Evolutionary conservation across 1,284 basidiomycete genomes (phyloP), one percentile per base, ranked within the genome.

Genomic region (Heterobasidion occidentale): DNA sequence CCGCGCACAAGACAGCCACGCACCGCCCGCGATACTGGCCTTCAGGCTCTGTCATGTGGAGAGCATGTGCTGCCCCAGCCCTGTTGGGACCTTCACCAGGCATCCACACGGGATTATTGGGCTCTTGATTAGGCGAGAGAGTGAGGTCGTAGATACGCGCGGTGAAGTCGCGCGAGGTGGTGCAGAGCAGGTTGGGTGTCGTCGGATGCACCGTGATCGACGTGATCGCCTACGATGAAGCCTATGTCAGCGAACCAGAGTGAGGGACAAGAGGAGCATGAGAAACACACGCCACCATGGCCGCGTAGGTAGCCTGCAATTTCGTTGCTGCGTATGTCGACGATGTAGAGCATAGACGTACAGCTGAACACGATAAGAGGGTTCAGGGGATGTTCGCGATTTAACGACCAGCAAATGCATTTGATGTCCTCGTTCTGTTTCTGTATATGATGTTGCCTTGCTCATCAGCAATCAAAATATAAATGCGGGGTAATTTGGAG

Each of bases 41-140:
- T 69, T 88, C 86, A 0, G 66, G 62, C 59, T 83, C 82, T 35
- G 71, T 72, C 60, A 79, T 72, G 42, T 84, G 81, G 36, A 88
- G 66, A 2, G 87, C 87, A 64, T 86, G 83, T 2, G 88, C 78
- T n/a, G 85, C 78, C 15, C 87, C 85, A 9, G 80, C 85, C 11
- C 74, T 69, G 62, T 81, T 85, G 1, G 76, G 76, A 12, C 61
- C 58, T 11, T 58, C 72, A 20, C 69, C 70, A 7, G 84, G 83
- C 1, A 77, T 77, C 85, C 84, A 88, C 59, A 65, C 71, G 7
- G 79, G 79, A 61, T 89, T 87, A 44, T 71, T 70, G 3, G 74
- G 72, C 44, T 52, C 58, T 52, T 73, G 59, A 47, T 67, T 64
- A 3, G 73, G 73, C 15, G 58, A 51, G 36, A 73, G 67, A 12